phyloP scores from a whole-genome alignment of 176 grass and related monocot species.

The Aegilops tauschii region DNA sequence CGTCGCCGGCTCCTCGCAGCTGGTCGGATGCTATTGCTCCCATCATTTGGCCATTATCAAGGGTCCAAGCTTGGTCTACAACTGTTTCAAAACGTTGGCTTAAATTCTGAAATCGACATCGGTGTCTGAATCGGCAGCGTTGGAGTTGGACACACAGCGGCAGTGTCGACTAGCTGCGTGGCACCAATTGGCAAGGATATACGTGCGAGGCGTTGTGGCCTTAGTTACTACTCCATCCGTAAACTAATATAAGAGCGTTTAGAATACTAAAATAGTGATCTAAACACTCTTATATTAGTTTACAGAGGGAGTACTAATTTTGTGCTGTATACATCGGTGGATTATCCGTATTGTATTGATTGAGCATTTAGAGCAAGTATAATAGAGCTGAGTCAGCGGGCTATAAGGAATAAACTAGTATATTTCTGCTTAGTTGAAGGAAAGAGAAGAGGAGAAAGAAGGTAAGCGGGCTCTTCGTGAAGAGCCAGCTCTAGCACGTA shows the following conservation, averaged over 20 bases:
- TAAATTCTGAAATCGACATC: not conserved
- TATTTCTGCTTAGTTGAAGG: too few species aligned
- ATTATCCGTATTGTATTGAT: not conserved
- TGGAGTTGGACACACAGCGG: not conserved
- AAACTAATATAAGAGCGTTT: too few species aligned
- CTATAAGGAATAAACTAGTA: too few species aligned
- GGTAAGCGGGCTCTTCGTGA: too few species aligned
- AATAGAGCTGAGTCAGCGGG: too few species aligned
- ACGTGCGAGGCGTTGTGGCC: not conserved
- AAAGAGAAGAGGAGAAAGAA: too few species aligned
- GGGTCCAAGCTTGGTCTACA: not conserved
- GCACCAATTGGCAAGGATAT: not conserved
- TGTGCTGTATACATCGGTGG: not conserved
- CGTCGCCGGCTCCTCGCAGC: too few species aligned
- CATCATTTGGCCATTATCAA: not conserved
- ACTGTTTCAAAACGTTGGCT: not conserved
- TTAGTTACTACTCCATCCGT: not conserved
- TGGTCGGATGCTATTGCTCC: not conserved
- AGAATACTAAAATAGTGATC: too few species aligned
- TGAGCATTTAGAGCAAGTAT: too few species aligned
- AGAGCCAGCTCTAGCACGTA: too few species aligned
- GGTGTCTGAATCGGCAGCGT: not conserved
- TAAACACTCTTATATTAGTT: too few species aligned
- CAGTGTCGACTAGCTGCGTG: not conserved
- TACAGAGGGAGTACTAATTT: too few species aligned